Base-by-base conservation (phyloP, 2,329 filamentous ascomycete species). In the Canariomyces notabilis region DNA sequence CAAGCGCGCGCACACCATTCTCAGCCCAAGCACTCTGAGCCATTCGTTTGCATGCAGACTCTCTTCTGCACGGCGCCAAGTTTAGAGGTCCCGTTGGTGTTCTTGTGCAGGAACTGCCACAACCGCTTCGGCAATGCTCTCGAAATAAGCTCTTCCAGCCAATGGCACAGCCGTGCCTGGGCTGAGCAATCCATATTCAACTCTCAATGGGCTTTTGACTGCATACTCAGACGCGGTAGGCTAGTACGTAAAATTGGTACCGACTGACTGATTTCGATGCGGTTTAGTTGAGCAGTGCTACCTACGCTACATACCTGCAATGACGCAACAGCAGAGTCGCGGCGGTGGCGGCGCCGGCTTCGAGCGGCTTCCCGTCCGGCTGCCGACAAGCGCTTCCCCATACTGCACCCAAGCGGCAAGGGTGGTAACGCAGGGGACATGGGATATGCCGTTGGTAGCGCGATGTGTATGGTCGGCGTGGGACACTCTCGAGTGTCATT, bases 1-100 rank as follows among this genome's bases (percentile, higher is more conserved):
- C 26, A 56, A 57, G 55, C 55, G 56, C 56, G 50, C 46, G 20
- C 44, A 32, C 42, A 32, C 36, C 22, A 26, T 32, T 21, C 20
- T 33, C 36, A 40, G 26, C 26, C 26, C 26, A 12, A 9, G 4
- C 8, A n/a, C 26, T 40, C 43, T 39, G 37, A 37, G 40, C 36
- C 40, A 54, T 44, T 49, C 48, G 41, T 52, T 43, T 21, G 40
- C 36, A 39, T 49, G 39, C 42, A 19, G 34, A 15, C 19, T 33
- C 22, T 42, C 37, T 51, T 44, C 50, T 51, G 52, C 54, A 53
- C 44, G 38, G 21, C 8, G 14, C 45, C 47, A 39, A 35, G 22
- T 23, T 42, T 38, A 32, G 38, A 40, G 39, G 11, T 36, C 42
- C 34, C 36, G 38, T 38, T 48, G 43, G 42, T 33, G 19, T 33